Base-by-base conservation (phyloP, 352 stramenopile genomes). In the Pythium aphanidermatum region DNA sequence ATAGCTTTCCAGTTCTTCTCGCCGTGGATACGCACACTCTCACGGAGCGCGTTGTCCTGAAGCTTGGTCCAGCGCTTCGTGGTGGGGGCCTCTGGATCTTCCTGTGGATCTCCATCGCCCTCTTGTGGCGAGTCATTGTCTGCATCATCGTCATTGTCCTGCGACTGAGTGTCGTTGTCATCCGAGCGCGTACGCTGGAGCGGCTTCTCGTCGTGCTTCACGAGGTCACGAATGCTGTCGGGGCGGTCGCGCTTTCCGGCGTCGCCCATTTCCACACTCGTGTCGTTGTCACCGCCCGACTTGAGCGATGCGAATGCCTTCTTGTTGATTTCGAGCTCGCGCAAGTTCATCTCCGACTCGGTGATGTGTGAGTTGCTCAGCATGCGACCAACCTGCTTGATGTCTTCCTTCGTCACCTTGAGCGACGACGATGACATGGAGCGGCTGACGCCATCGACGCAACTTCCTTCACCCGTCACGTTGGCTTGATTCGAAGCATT, bases 1-100 rank as follows among this genome's bases (percentile, higher is more conserved):
- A 95, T 94, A 16, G 78, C 75, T 46, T 94, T 93, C 85, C 85
- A 96, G 63, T 93, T 94, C 56, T 91, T 87, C 51, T 91, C 82
- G 19, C 82, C 80, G 47, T 92, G 77, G 35, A 90, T 73, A 16
- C 69, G 71, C 38, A 96, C 85, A 19, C 73, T 89, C 37, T 89
- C 73, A 29, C 83, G 75, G 44, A 96, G 69, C 21, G 80, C 75
- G 14, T 80, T 66, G 60, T 96, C 85, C 54, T 96, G 77, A n/a
- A 63, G 65, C 56, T 89, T 88, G 14, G 83, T 94, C 85, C 85
- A 96, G 40, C 82, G 75, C 63, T 89, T 91, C 30, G 81, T 88
- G 4, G 78, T 83, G 31, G 78, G 81, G 28, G 81, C 81, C 7
- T 92, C 78, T 0, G 69, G 66, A 40, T 92, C 70, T 29, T 88